Evolutionary conservation across 192 early-diverging fungal species (phyloP).

Genomic region (Entomortierella beljakovae): DNA sequence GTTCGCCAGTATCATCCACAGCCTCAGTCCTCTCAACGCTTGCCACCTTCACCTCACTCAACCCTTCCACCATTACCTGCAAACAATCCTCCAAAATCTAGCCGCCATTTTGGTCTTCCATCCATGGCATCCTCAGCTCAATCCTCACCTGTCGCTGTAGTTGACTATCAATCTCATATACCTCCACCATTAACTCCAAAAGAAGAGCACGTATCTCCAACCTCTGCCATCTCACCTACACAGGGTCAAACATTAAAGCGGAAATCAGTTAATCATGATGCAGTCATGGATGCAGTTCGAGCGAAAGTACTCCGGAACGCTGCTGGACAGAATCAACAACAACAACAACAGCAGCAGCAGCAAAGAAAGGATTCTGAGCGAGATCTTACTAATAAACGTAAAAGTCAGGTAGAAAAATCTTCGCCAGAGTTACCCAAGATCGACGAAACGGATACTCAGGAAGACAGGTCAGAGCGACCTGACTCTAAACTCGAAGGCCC

Average conservation of each 20-base stretch:
- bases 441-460: conserved; percentile 8
- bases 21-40: conserved; percentile 26
- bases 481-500: conserved; percentile 19
- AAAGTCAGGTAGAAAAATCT: conserved; percentile 8
- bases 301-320: conserved; percentile 55
- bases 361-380: conserved; percentile 25
- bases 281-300: conserved; percentile 59
- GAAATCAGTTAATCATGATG: conserved; percentile 57
- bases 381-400: conserved; percentile 15
- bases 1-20: conserved; percentile 31
- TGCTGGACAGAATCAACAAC: conserved; percentile 22
- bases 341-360: conserved; percentile 22
- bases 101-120: conserved; percentile 34
- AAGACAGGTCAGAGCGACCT: conserved; percentile 21
- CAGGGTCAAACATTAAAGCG: conserved; percentile 23
- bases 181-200: conserved; percentile 48
- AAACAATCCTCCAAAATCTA: conserved; percentile 19
- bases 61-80: conserved; percentile 31
- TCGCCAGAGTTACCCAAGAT: conserved; percentile 30
- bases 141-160: conserved; percentile 31
- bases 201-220: conserved; percentile 47
- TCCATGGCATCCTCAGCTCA: conserved; percentile 26
- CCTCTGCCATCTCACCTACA: conserved; percentile 43
- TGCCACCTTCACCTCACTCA: conserved; percentile 42
- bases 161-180: conserved; percentile 48